phyloP scores from a whole-genome alignment of 345 rosid species.

The Jatropha curcas region DNA sequence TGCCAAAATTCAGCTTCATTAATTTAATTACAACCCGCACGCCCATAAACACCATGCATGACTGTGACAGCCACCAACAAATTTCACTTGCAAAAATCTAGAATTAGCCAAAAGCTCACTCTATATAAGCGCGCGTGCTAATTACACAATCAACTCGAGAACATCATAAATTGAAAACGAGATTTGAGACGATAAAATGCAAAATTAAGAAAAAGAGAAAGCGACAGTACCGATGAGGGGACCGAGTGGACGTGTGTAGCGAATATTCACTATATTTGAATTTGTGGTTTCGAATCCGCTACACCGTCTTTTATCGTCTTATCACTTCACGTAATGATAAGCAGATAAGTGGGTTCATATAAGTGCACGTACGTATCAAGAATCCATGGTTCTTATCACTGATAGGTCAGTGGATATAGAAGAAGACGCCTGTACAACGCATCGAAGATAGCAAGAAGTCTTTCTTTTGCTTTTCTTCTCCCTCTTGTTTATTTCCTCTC shows the following conservation, averaged over 20 bases:
- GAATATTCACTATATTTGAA: conserved; percentile 73
- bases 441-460: conserved; percentile 86
- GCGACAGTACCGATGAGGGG: conserved; percentile 43
- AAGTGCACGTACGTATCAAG: fast-evolving
- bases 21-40: too few species aligned
- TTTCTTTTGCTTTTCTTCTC: conserved; percentile 30
- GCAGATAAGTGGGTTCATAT: fast-evolving
- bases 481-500: conserved; percentile 39
- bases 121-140: neutral
- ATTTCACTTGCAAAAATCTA: neutral
- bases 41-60: too few species aligned
- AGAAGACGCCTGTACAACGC: conserved; percentile 60
- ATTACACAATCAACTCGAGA: neutral
- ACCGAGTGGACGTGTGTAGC: conserved; percentile 58
- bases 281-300: conserved; percentile 67
- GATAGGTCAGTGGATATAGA: conserved; percentile 47
- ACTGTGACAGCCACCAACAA: neutral
- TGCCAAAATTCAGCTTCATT: too few species aligned
- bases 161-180: neutral
- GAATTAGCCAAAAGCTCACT: too few species aligned
- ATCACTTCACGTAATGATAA: conserved; percentile 33
- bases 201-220: conserved; percentile 18
- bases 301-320: neutral
- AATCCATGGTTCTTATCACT: fast-evolving
- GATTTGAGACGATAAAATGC: neutral